phyloP scores from a whole-genome alignment of 192 early-diverging fungal genomes.

The Cetraspora pellucida region DNA sequence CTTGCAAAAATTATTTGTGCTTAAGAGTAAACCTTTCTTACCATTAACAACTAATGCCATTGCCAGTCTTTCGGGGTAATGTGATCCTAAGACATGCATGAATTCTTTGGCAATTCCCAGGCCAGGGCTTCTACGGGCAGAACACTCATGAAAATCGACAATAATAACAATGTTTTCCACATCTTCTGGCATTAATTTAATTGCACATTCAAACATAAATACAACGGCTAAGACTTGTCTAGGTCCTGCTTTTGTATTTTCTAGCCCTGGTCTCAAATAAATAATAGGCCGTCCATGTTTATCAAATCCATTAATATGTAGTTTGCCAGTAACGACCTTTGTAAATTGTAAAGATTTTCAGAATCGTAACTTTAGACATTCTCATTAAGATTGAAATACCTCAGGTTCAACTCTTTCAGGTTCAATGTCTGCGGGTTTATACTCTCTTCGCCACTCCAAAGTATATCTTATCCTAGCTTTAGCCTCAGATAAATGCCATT shows the following conservation, averaged over 20 bases:
- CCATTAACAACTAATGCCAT: conserved; percentile 69
- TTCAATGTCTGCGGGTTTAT: conserved; percentile 68
- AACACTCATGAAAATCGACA: conserved; percentile 78
- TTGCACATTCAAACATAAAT: conserved; percentile 78
- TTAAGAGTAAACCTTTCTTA: conserved; percentile 29
- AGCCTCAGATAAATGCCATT: conserved; percentile 71
- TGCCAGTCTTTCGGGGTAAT: conserved; percentile 89
- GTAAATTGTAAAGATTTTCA: conserved; percentile 15
- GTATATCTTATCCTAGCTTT: conserved; percentile 71
- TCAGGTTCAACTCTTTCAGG: conserved; percentile 77
- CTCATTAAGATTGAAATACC: conserved; percentile 36
- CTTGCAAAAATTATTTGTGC: background rate
- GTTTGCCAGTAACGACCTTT: conserved; percentile 76
- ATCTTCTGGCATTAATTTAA: conserved; percentile 71
- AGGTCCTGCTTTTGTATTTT: conserved; percentile 77
- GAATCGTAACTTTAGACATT: background rate
- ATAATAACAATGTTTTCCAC: conserved; percentile 79
- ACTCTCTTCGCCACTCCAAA: conserved; percentile 77
- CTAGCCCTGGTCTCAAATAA: conserved; percentile 74
- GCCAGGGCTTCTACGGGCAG: conserved; percentile 67
- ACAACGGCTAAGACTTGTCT: conserved; percentile 81
- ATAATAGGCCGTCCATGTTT: conserved; percentile 71
- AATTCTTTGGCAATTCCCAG: conserved; percentile 78
- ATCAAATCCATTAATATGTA: conserved; percentile 85
- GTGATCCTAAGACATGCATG: conserved; percentile 76